These are phyloP conservation scores for Penicillium odoratum DNA, from an alignment of 495 filamentous ascomycete genomes.

Conservation along the genomic window DNA sequence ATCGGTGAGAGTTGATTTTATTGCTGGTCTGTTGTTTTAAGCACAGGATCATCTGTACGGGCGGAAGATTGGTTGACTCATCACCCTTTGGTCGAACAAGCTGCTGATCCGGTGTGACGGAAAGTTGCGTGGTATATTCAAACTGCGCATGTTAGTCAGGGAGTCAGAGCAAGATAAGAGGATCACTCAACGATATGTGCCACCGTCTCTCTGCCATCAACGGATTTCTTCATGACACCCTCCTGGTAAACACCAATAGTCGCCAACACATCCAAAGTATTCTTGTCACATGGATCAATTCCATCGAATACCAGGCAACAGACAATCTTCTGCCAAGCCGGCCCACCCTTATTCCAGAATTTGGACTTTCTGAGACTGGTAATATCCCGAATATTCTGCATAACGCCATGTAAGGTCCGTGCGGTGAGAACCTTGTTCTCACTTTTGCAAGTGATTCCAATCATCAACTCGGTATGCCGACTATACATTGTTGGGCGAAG, in stretches of 20 bases:
- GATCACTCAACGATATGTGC: slow-evolving; percentile 72
- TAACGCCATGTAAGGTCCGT: slow-evolving; percentile 91
- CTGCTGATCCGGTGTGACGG: slow-evolving; percentile 18
- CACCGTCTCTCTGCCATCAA: slow-evolving; percentile 92
- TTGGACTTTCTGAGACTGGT: slow-evolving; percentile 96
- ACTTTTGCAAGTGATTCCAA: slow-evolving; percentile 98
- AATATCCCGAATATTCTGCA: slow-evolving; percentile 98
- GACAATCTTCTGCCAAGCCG: slow-evolving; percentile 99
- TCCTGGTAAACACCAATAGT: slow-evolving; percentile 96
- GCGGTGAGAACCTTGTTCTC: slow-evolving; percentile 94
- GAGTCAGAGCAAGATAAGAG: too few relatives aligned
- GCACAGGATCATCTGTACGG: slow-evolving; percentile 68
- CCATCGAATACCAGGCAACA: slow-evolving; percentile 95
- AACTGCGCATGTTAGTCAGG: slow-evolving; percentile 13
- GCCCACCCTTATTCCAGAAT: slow-evolving; percentile 98
- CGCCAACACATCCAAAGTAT: slow-evolving; percentile 87
- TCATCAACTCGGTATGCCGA: slow-evolving; percentile 91
- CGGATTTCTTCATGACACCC: slow-evolving; percentile 96
- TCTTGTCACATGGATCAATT: slow-evolving; percentile 96
- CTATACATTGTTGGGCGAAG: slow-evolving; percentile 99
- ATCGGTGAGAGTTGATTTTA: slow-evolving; percentile 99
- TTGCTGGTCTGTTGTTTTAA: slow-evolving; percentile 37
- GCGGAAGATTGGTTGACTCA: slow-evolving; percentile 17
- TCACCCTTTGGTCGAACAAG: slow-evolving; percentile 15
- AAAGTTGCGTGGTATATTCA: slow-evolving; percentile 21